Evolutionary conservation across 2,329 filamentous ascomycete species (phyloP).

Genomic region (Fulvia fulva): DNA sequence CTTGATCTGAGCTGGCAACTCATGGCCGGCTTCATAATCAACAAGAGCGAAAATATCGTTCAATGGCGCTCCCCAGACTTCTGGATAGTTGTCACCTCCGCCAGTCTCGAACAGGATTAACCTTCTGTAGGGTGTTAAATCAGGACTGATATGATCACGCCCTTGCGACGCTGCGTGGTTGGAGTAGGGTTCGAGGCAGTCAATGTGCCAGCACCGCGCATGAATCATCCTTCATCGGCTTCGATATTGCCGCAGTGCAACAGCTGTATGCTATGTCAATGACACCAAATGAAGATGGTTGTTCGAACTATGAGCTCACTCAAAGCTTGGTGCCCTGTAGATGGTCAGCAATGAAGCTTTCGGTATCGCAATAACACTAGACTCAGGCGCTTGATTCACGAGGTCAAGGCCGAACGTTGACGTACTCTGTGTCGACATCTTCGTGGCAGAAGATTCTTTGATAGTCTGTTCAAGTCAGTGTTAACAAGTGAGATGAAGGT

Average conservation of each 20-base stretch:
- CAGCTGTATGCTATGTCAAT: conserved; percentile 19
- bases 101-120: conserved; percentile 38
- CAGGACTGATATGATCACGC: conserved; percentile 30
- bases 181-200: conserved; percentile 30
- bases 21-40: conserved; percentile 23
- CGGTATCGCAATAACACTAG: not conserved
- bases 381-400: conserved; percentile 25
- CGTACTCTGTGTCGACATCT: conserved; percentile 4
- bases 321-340: conserved; percentile 36
- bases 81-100: conserved; percentile 32
- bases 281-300: no score
- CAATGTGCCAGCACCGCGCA: conserved; percentile 30
- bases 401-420: conserved; percentile 19
- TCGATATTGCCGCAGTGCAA: conserved; percentile 36
- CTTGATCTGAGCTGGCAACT: conserved; percentile 19
- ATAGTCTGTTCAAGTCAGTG: not conserved
- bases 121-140: conserved; percentile 34
- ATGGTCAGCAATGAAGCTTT: not conserved
- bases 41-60: conserved; percentile 34
- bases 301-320: conserved; percentile 15
- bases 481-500: not conserved
- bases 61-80: conserved; percentile 28
- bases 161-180: conserved; percentile 26
- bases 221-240: conserved; percentile 36
- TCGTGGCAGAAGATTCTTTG: not conserved